Conservation (phyloP, 257 asterid genomes). For the Plantago elongata region DNA sequence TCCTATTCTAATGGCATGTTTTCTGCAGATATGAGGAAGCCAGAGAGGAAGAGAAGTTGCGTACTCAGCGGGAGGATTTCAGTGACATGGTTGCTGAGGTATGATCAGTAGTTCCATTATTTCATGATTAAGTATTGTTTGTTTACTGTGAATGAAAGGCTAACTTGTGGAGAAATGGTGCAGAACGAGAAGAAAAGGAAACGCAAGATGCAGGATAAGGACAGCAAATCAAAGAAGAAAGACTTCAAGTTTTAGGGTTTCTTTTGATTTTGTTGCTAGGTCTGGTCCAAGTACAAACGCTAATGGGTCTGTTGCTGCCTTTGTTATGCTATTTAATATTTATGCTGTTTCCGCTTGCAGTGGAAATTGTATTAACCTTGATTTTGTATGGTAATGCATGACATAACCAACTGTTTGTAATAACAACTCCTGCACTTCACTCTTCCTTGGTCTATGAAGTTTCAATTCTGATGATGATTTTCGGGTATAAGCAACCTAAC, state of each 20-base stretch:
- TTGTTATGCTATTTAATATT: background rate
- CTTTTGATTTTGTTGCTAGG: background rate
- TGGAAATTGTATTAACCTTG: no score
- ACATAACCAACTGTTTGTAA: no score
- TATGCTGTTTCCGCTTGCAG: no score
- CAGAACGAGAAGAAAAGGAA: conserved; percentile 92
- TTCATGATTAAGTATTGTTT: background rate
- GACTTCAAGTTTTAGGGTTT: conserved; percentile 66
- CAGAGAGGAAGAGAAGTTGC: conserved; percentile 89
- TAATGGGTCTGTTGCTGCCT: background rate
- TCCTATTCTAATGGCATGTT: background rate
- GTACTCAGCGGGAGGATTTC: conserved; percentile 86
- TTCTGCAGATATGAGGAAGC: conserved; percentile 81
- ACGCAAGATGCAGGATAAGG: conserved; percentile 90
- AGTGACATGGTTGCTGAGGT: conserved; percentile 99
- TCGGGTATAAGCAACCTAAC: no score
- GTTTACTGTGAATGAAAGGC: background rate
- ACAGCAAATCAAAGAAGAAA: conserved; percentile 83
- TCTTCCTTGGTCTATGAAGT: no score
- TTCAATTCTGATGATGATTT: no score
- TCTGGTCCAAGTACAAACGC: background rate
- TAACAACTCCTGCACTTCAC: no score
- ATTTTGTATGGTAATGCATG: no score
- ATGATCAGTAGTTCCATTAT: background rate
- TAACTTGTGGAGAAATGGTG: conserved; percentile 18